Evolutionary conservation across 208 protist genomes (phyloP).

Genomic region (Acanthamoeba comandoni): DNA sequence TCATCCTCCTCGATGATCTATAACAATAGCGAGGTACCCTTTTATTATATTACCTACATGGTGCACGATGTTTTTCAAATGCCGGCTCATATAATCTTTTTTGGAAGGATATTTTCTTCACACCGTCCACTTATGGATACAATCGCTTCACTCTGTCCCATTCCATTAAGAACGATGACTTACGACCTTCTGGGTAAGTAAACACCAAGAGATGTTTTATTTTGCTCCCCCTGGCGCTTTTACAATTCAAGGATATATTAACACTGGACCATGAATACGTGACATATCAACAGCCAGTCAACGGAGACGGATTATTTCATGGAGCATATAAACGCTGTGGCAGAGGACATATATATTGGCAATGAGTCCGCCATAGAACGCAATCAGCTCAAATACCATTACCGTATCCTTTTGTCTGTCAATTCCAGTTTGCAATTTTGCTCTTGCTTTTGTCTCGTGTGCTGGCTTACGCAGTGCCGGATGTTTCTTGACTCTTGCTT

Average conservation of each 20-base stretch:
- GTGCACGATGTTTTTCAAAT: too few species aligned
- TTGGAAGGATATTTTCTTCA: slow-evolving; percentile 6
- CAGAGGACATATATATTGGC: slow-evolving; percentile 13
- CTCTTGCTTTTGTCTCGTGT: not conserved
- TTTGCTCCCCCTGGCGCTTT: too few species aligned
- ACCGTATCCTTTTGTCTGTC: not conserved
- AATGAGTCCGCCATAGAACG: slow-evolving; percentile 34
- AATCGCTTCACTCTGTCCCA: slow-evolving; percentile 42
- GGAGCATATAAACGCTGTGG: slow-evolving; percentile 33
- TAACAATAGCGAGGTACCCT: slow-evolving; percentile 33
- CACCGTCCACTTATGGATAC: slow-evolving; percentile 1
- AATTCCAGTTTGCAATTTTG: not conserved
- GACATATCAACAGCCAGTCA: slow-evolving; percentile 3
- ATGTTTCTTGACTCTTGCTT: not conserved
- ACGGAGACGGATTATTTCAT: slow-evolving; percentile 47
- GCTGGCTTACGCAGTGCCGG: not conserved
- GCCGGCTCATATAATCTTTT: too few species aligned
- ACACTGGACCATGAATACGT: too few species aligned
- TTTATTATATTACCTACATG: too few species aligned
- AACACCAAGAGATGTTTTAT: too few species aligned
- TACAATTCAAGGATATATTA: too few species aligned
- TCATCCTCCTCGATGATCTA: slow-evolving; percentile 25
- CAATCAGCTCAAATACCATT: slow-evolving; percentile 56
- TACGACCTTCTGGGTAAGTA: too few species aligned
- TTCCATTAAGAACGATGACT: slow-evolving; percentile 36